Base-by-base conservation (phyloP, 75 land plant species). In the Cunninghamia lanceolata region DNA sequence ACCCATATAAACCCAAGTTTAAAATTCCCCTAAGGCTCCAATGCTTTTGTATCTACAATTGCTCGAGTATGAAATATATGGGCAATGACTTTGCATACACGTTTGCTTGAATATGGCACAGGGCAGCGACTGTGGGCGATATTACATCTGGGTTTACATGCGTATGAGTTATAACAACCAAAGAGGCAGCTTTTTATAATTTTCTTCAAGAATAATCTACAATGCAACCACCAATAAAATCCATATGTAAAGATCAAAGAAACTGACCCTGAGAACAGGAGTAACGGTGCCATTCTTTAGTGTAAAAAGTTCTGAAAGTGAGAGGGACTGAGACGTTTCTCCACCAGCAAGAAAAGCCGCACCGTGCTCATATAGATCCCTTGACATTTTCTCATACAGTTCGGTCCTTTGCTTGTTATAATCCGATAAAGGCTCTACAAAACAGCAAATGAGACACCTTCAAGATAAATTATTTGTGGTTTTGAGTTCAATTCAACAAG, bases 311-410 rank as follows among this genome's bases (percentile, higher is more conserved):
- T 96, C 98, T 5, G 95, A 90, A 70, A 96, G 93, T 28, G 95
- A 93, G 38, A 96, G 86, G 7, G 96, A 94, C 87, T 96, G 97
- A 77, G 99, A 95, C 16, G 99, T 96, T 85, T 94, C 93, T 36
- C 99, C 98, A 1, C 87, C 90, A 74, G 86, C 83, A 59, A 96
- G 92, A 82, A 96, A 96, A 15, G 16, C 85, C 45, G 94, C 86
- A 2, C 99, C 99, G 25, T 90, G 83, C 84, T 94, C 93, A 68
- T 92, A 91, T 82, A 96, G 84, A 85, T 96, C 99, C 85, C 90
- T 89, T 14, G 86, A 93, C 97, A 96, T 96, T 54, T 90, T 90
- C 47, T 94, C 95, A 80, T 96, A 96, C 88, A 96, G 59, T 63
- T 36, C 52, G 54, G 93, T 76, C 50, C 99, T 93, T 81, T 87